These are phyloP conservation scores for Astrothelium subdiscretum DNA, from an alignment of 495 filamentous ascomycete species.

Conservation along the genomic window DNA sequence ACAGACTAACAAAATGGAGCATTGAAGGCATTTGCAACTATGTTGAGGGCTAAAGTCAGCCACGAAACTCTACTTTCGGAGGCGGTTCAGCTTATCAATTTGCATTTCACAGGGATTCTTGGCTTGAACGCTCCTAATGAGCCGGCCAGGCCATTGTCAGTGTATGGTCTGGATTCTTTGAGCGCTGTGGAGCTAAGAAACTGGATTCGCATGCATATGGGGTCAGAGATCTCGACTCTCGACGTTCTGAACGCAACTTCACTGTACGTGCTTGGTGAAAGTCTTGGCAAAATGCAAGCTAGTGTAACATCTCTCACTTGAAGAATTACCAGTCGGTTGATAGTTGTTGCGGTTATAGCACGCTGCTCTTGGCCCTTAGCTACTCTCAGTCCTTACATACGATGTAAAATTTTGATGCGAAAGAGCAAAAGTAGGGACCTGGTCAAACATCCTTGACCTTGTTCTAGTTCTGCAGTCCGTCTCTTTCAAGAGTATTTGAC, in stretches of 20 bases:
- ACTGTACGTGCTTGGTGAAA: neutral
- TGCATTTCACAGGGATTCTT: neutral
- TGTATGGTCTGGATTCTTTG: neutral
- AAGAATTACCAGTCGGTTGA: neutral
- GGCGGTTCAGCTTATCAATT: neutral
- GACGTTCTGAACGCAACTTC: neutral
- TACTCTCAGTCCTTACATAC: too few species aligned
- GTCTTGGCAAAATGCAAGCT: neutral
- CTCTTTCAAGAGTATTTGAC: neutral
- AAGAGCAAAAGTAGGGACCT: too few species aligned
- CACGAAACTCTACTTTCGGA: neutral
- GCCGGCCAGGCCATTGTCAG: neutral
- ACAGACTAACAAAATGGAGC: too few species aligned
- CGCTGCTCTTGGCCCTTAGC: too few species aligned
- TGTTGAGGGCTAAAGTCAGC: neutral
- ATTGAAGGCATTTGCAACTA: too few species aligned
- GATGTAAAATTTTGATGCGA: too few species aligned
- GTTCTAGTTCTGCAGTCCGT: too few species aligned
- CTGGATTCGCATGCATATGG: neutral
- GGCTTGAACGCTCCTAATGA: neutral
- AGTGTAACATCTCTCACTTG: neutral
- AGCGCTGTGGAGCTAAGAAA: neutral
- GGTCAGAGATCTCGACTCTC: neutral
- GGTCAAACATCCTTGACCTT: too few species aligned
- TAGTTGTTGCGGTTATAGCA: neutral